A percentile compares a stretch with the other conserved stretches of the same genome.
These are phyloP conservation scores for Globisporangium nunn DNA, from an alignment of 352 stramenopile species.

Conservation along the genomic window DNA sequence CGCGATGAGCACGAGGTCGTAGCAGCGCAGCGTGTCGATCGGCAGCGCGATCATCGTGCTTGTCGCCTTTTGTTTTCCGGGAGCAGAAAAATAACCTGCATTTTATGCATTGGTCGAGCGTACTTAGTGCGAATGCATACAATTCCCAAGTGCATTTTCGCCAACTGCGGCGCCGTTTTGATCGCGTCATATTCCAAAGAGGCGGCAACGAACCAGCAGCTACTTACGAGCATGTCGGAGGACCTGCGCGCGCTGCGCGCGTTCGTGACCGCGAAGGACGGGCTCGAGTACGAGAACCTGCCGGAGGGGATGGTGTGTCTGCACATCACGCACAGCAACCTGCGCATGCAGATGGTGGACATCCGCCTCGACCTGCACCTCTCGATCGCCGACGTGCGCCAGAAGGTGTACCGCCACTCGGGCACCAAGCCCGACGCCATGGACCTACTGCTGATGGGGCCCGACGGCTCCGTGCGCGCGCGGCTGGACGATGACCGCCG, in stretches of 20 bases:
- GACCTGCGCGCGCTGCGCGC: slow-evolving; percentile 64
- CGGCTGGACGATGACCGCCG: slow-evolving; percentile 65
- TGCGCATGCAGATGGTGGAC: slow-evolving; percentile 95
- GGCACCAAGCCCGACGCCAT: slow-evolving; percentile 91
- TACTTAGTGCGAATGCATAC: background rate
- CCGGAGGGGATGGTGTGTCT: slow-evolving; percentile 88
- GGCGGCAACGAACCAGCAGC: background rate
- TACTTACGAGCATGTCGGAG: slow-evolving; percentile 35
- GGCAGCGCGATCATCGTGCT: slow-evolving; percentile 21
- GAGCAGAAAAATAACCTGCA: too few relatives aligned
- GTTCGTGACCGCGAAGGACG: slow-evolving; percentile 86
- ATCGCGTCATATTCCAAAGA: background rate
- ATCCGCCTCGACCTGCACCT: slow-evolving; percentile 93
- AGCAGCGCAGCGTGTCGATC: slow-evolving; percentile 51
- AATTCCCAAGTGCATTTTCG: background rate
- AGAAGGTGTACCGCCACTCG: slow-evolving; percentile 94
- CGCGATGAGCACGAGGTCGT: slow-evolving; percentile 67
- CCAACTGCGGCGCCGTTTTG: too few relatives aligned
- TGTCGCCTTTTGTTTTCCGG: background rate
- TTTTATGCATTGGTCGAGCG: background rate
- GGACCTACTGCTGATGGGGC: slow-evolving; percentile 58
- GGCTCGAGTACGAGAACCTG: slow-evolving; percentile 78
- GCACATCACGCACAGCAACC: slow-evolving; percentile 96
- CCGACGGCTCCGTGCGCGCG: slow-evolving; percentile 36
- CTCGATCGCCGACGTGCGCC: slow-evolving; percentile 84